Evolutionary conservation across 1,139 yeast species (phyloP).

Genomic region (Geotrichum cucujoidarum): DNA sequence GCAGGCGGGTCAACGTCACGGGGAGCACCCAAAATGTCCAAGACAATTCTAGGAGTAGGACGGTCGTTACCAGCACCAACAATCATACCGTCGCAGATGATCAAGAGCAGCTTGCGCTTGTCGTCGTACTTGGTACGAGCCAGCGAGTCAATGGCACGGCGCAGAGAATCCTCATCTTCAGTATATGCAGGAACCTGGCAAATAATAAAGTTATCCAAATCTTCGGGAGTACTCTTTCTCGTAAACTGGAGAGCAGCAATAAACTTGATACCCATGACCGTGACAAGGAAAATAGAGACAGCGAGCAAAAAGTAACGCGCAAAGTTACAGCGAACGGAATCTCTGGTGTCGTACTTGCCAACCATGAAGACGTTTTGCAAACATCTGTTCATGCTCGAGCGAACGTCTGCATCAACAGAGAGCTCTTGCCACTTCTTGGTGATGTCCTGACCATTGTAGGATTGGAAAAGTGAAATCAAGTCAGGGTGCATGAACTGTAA

Average conservation of each 20-base stretch:
- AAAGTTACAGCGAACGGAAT: slow-evolving; percentile 38
- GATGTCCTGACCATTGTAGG: slow-evolving; percentile 39
- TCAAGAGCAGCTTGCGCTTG: slow-evolving; percentile 39
- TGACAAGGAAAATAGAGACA: slow-evolving; percentile 38
- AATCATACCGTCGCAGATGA: slow-evolving; percentile 44
- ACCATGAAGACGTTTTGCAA: slow-evolving; percentile 39
- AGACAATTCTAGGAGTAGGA: slow-evolving; percentile 42
- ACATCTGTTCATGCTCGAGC: slow-evolving; percentile 34
- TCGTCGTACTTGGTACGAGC: slow-evolving; percentile 41
- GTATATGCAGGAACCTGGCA: slow-evolving; percentile 44
- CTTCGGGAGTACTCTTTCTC: slow-evolving; percentile 35
- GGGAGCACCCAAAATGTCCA: slow-evolving; percentile 41
- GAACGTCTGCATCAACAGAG: slow-evolving; percentile 27
- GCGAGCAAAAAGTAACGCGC: slow-evolving; percentile 42
- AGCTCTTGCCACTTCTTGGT: slow-evolving; percentile 31
- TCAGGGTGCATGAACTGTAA: slow-evolving; percentile 34
- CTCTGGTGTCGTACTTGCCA: slow-evolving; percentile 40
- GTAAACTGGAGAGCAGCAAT: slow-evolving; percentile 41
- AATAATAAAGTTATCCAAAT: slow-evolving; percentile 40
- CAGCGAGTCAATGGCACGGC: slow-evolving; percentile 42
- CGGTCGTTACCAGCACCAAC: slow-evolving; percentile 43
- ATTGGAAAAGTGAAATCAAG: slow-evolving; percentile 34
- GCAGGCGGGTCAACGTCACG: slow-evolving; percentile 40
- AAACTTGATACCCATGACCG: slow-evolving; percentile 38
- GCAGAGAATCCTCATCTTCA: slow-evolving; percentile 41